Evolutionary conservation across 225 moss, liverwort and hornwort genomes (phyloP).

Genomic region (Anthoceros angustus): DNA sequence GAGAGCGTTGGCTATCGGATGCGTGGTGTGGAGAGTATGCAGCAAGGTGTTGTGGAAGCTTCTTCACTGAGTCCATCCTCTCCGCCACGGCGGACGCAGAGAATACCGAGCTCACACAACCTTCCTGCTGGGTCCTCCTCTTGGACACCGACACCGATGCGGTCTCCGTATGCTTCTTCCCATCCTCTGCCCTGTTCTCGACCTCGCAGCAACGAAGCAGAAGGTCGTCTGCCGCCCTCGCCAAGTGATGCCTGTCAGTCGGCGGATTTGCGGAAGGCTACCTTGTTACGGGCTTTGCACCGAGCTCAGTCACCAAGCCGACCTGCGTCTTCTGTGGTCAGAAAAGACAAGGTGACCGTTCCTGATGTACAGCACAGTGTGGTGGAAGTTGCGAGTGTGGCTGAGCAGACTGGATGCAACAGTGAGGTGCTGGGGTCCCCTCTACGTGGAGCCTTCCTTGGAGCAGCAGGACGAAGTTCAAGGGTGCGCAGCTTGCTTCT

Average conservation of each 20-base stretch:
- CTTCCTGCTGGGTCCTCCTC: constrained; percentile 12
- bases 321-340: constrained; percentile 43
- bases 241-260: constrained; percentile 83
- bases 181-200: constrained; percentile 32
- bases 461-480: constrained; percentile 30
- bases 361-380: constrained; percentile 28
- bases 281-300: constrained; percentile 71
- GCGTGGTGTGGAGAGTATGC: constrained; percentile 18
- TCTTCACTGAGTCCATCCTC: constrained; percentile 4
- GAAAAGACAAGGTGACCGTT: constrained; percentile 28
- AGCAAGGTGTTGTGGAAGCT: background rate
- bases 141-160: constrained; percentile 23
- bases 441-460: constrained; percentile 23
- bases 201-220: constrained; percentile 46
- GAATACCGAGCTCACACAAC: constrained; percentile 6
- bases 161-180: constrained; percentile 16
- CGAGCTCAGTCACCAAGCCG: constrained; percentile 59
- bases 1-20: constrained; percentile 42
- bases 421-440: constrained; percentile 36
- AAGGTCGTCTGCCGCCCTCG: constrained; percentile 80
- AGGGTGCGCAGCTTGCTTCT: constrained; percentile 46
- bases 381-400: constrained; percentile 28
- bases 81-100: constrained; percentile 10
- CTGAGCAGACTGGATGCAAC: constrained; percentile 60
- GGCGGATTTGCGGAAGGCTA: constrained; percentile 67